A percentile compares a stretch with the other conserved stretches of the same genome.
phyloP scores from a whole-genome alignment of 75 land plant genomes.

The Pseudotsuga menziesii region DNA sequence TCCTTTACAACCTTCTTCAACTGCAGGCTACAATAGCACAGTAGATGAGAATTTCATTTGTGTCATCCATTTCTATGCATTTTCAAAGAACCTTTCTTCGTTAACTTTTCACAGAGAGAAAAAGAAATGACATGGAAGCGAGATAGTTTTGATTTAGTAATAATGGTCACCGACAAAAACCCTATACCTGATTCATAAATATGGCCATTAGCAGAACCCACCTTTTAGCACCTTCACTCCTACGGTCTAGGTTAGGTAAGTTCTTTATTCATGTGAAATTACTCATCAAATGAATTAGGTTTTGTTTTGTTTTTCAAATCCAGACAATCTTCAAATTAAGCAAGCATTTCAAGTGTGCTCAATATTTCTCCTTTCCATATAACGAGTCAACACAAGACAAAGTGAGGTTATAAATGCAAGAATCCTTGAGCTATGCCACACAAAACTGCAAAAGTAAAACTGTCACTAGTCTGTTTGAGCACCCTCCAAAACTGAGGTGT shows the following conservation, averaged over 20 bases:
- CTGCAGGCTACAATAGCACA: slow-evolving; percentile 21
- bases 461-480: not conserved
- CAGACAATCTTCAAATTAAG: not conserved
- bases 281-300: not conserved
- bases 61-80: not conserved
- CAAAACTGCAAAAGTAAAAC: slow-evolving; percentile 42
- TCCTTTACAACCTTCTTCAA: slow-evolving; percentile 23
- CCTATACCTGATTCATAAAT: not conserved
- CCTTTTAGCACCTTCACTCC: not conserved
- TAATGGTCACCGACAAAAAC: not conserved
- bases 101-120: not conserved
- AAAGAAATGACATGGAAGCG: not conserved
- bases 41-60: not conserved
- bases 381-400: not conserved
- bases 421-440: slow-evolving; percentile 17
- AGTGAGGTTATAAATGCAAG: not conserved
- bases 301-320: not conserved
- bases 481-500: not conserved
- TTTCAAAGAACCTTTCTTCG: not conserved
- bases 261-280: not conserved
- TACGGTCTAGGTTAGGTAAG: no score
- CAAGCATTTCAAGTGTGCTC: not conserved
- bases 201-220: not conserved
- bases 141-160: not conserved
- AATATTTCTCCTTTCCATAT: not conserved